A percentile compares a stretch with the other conserved stretches of the same genome.
Conservation (phyloP, 2,329 filamentous ascomycete genomes). For the Gremmenia infestans region DNA sequence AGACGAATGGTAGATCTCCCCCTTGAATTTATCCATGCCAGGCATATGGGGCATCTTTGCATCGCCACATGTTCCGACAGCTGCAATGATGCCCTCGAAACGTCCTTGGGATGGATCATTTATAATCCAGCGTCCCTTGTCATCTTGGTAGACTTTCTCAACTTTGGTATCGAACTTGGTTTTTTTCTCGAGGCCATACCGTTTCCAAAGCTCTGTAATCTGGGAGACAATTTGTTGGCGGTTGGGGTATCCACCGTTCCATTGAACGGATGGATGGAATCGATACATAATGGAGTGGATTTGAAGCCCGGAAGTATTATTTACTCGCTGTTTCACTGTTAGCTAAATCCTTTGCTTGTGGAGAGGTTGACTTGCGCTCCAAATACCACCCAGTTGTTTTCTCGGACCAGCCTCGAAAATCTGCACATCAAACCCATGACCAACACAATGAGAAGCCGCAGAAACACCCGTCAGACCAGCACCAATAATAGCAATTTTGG, state of each 20-base stretch:
- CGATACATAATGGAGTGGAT: conserved; percentile 86
- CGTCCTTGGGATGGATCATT: conserved; percentile 65
- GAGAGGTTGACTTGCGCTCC: conserved; percentile 53
- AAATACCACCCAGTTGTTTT: conserved; percentile 70
- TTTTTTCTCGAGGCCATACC: conserved; percentile 64
- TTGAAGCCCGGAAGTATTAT: conserved; percentile 76
- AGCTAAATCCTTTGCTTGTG: neutral
- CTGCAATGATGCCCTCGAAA: conserved; percentile 75
- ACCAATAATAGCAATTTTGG: conserved; percentile 65
- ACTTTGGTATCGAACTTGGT: conserved; percentile 70
- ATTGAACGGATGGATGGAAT: conserved; percentile 76
- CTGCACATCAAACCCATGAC: conserved; percentile 77
- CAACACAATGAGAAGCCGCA: conserved; percentile 75
- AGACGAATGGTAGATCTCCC: conserved; percentile 70
- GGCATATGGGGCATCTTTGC: conserved; percentile 67
- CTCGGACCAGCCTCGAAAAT: conserved; percentile 70
- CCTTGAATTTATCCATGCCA: conserved; percentile 67
- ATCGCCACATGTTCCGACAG: conserved; percentile 76
- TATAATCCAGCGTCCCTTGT: conserved; percentile 68
- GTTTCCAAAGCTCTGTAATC: conserved; percentile 67
- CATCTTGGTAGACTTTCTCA: conserved; percentile 63
- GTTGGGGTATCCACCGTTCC: conserved; percentile 71
- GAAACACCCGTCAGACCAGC: conserved; percentile 71
- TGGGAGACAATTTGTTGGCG: conserved; percentile 70
- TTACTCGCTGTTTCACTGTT: conserved; percentile 54